Evolutionary conservation across 805 yeast species (phyloP).

Genomic region (Candida schatavii): DNA sequence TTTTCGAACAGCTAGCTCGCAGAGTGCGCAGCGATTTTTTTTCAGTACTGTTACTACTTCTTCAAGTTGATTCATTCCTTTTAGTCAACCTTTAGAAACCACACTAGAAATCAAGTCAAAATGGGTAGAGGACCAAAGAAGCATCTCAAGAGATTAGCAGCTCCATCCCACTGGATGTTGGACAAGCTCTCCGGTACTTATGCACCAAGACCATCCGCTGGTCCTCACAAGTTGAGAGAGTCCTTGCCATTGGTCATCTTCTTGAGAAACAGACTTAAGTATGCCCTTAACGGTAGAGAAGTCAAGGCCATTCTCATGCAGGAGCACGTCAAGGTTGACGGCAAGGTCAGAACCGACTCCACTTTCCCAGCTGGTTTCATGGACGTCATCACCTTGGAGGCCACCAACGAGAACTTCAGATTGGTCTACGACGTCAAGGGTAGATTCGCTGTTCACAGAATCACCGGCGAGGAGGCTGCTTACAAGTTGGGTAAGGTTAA

Average conservation of each 20-base stretch:
- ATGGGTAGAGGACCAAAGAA: constrained; percentile 32
- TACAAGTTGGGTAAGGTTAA: constrained; percentile 26
- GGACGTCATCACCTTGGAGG: constrained; percentile 31
- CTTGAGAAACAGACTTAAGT: constrained; percentile 34
- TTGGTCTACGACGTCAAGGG: constrained; percentile 28
- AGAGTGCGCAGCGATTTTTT: not conserved
- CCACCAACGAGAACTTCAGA: constrained; percentile 30
- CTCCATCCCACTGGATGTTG: constrained; percentile 39
- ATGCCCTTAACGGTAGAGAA: constrained; percentile 34
- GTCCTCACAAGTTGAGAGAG: constrained; percentile 36
- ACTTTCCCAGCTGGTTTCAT: constrained; percentile 33
- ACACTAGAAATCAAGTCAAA: constrained; percentile 7
- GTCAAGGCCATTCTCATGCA: constrained; percentile 34
- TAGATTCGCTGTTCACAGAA: constrained; percentile 28
- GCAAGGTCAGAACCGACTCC: constrained; percentile 33
- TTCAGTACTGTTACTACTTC: constrained; percentile 2
- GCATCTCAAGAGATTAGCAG: constrained; percentile 36
- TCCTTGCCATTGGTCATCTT: constrained; percentile 30
- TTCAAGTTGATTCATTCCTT: not conserved
- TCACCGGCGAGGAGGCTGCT: constrained; percentile 25
- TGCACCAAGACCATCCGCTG: constrained; percentile 35
- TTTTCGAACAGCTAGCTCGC: not conserved
- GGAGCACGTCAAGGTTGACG: constrained; percentile 33
- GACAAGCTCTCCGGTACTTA: constrained; percentile 36
- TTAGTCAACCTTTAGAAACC: not conserved